Base-by-base conservation (phyloP, 192 early-diverging fungal species). In the Coemansia sp. region DNA sequence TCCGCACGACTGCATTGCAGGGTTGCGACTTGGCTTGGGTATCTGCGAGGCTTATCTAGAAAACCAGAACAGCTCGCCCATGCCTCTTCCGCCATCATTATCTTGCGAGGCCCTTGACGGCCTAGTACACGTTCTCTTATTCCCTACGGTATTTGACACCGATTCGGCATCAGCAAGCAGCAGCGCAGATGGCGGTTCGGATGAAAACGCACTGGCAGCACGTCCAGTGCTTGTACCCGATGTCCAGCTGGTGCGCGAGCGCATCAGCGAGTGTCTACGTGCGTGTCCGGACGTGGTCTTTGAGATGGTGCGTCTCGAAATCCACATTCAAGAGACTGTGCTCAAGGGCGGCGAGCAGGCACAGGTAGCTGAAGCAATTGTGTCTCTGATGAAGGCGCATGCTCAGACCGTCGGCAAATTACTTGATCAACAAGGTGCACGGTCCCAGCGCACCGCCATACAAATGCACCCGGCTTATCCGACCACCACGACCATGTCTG, bases 131-230 rank as follows among this genome's bases (percentile, higher is more conserved):
- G 55, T 90, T 18, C 74, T 88, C 2, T 49, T 90, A 26, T 90
- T 87, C 59, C 88, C 88, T 5, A 90, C 86, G 0, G 80, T 87
- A 13, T 88, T 78, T 55, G 88, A 90, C 42, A n/a, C 72, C 3
- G 80, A 81, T 22, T 33, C 59, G 15, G 44, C 44, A 2, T 25
- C n/a, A 28, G 46, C 41, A 11, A 51, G n/a, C 39, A 18, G 29
- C 27, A 4, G 14, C 9, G 26, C 22, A 15, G 29, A 34, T 11
- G 13, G 23, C 6, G 44, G 27, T 15, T 32, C 29, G 6, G 43
- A 25, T 3, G 32, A 30, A 23, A 30, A 37, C 20, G 24, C 23
- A 3, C 27, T 44, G 22, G 57, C 58, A 6, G 43, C 55, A 24
- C 58, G 63, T 23, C n/a, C 25, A 9, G 34, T 58, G 23, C 22